phyloP scores from a whole-genome alignment of 106 monocot genomes.

The Posidonia australis region DNA sequence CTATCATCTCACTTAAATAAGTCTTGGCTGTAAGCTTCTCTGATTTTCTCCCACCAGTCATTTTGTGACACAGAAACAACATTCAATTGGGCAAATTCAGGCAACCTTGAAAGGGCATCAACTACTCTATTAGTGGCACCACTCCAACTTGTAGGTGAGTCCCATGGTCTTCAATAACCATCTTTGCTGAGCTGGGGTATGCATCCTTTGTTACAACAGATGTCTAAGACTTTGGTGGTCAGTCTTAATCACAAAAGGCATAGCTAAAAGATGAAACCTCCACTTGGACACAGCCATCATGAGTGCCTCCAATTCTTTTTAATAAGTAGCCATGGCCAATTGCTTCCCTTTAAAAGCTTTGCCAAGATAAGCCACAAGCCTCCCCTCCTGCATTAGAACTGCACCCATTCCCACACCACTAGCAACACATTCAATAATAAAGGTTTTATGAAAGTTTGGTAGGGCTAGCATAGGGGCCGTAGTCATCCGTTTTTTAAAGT shows the following conservation, averaged over 20 bases:
- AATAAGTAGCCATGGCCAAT: neutral
- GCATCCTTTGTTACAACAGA: neutral
- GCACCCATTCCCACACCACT: neutral
- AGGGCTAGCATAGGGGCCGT: neutral
- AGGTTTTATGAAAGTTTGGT: neutral
- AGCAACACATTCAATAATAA: slow-evolving; percentile 1
- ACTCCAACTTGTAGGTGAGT: neutral
- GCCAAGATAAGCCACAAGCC: neutral
- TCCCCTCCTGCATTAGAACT: neutral
- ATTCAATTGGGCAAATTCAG: neutral
- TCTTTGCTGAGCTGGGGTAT: neutral
- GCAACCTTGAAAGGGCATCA: neutral
- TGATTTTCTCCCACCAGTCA: neutral
- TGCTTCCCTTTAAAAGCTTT: neutral
- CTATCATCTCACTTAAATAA: neutral
- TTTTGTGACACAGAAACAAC: neutral
- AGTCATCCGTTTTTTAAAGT: neutral
- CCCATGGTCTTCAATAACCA: neutral
- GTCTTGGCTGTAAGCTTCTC: neutral
- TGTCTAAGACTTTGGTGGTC: neutral
- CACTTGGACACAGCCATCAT: neutral
- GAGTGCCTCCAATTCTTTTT: neutral
- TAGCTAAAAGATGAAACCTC: neutral
- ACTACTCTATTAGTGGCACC: neutral
- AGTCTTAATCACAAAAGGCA: neutral